Conservation (phyloP, 192 early-diverging fungal genomes). For the Entomortierella chlamydospora region DNA sequence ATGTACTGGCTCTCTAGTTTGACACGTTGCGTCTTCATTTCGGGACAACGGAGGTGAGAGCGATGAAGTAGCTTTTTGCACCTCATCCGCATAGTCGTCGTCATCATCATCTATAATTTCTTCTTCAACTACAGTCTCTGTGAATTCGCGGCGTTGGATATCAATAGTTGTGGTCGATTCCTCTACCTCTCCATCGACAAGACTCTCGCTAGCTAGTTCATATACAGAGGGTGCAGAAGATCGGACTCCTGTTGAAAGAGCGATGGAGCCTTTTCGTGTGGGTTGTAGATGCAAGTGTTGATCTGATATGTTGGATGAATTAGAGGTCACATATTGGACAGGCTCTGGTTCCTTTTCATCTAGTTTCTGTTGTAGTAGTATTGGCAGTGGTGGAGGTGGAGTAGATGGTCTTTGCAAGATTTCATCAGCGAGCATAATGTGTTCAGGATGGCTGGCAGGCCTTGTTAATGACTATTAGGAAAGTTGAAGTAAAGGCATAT, state of each 20-base stretch:
- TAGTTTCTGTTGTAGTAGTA: background rate
- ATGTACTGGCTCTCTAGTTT: background rate
- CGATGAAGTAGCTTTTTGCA: constrained; percentile 8
- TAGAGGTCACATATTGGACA: background rate
- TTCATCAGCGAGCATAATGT: constrained; percentile 28
- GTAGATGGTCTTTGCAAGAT: constrained; percentile 37
- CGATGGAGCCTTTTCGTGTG: constrained; percentile 19
- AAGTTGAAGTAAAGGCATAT: background rate
- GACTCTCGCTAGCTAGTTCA: constrained; percentile 32
- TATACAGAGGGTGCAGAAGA: constrained; percentile 45
- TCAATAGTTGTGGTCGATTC: background rate
- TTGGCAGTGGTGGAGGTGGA: too few relatives aligned
- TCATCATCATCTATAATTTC: constrained; percentile 35
- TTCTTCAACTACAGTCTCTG: constrained; percentile 36
- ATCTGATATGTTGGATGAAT: background rate
- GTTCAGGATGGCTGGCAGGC: constrained; percentile 43
- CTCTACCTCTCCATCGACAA: constrained; percentile 9
- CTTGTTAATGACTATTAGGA: constrained; percentile 23
- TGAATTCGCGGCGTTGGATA: constrained; percentile 24
- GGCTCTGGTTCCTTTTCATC: background rate
- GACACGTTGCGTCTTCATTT: too few relatives aligned
- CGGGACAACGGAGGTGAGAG: background rate
- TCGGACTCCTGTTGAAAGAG: constrained; percentile 17
- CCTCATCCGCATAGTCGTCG: constrained; percentile 23
- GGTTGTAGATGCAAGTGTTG: constrained; percentile 1